Evolutionary conservation across 805 yeast species (phyloP), one percentile per base, ranked within the genome.

Genomic region (Vanderwaltozyma tropicalis): DNA sequence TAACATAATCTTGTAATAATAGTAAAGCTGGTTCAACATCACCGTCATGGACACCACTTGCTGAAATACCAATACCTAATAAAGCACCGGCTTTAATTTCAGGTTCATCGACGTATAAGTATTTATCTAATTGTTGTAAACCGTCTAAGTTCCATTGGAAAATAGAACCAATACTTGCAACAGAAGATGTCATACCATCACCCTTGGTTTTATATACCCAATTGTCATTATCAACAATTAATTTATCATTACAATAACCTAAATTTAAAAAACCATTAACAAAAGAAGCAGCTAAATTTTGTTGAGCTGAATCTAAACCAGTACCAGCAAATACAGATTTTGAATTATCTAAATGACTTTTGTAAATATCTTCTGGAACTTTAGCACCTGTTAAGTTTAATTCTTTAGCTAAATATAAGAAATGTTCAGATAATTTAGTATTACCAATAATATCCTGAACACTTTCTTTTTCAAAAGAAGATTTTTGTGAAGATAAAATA

Each of bases 11-110:
- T 60, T 79, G 86, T 45, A 92, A 71, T 47, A 92, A 65, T 21
- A 94, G 78, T 43, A 85, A 69, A 6, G 96, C 89, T 1, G 96
- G 89, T 46, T 87, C 97, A 31, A 88, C 85, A 44, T 89, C 98
- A 22, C 60, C 62, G 57, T 89, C 96, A 62, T 85, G 95, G 39
- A 92, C 89, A 62, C 94, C 94, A 17, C 94, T 72, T 21, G 94
- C 84, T 5, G 86, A 79, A 34, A 92, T 72, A 60, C 97, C 98
- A 61, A 86, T 85, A 60, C 97, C 99, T 47, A 92, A 71, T 41
- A 92, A 69, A 5, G 98, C 95, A 63, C 99, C 99, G 6, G 97
- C 96, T 64, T 86, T 86, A 48, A 88, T 76, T 53, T 85, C 89
- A 41, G 77, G 80, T 50, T 87, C 95, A 14, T 78, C 72, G 4